phyloP scores from a whole-genome alignment of 441 rosid genomes.

The Euphorbia corollata region DNA sequence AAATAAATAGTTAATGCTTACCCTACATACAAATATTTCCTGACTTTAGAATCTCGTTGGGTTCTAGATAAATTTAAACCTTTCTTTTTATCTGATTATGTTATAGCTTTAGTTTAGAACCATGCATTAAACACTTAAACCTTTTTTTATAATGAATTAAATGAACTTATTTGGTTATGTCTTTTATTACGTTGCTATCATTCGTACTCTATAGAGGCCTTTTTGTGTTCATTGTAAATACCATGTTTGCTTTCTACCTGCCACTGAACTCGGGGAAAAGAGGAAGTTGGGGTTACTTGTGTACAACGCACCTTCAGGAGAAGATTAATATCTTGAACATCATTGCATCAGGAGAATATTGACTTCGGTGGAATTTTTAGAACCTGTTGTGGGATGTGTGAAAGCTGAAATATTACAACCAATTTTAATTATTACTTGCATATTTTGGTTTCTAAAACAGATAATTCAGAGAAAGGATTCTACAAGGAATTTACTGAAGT shows the following conservation, averaged over 20 bases:
- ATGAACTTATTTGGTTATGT: no score
- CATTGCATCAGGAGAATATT: neutral
- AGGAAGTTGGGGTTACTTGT: no score
- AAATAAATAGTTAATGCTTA: no score
- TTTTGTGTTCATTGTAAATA: neutral
- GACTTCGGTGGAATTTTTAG: neutral
- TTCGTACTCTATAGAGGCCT: neutral
- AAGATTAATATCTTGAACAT: constrained; percentile 19
- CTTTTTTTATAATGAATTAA: no score
- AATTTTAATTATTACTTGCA: neutral
- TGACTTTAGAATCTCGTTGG: no score
- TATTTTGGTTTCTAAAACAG: constrained; percentile 27
- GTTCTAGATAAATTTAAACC: no score
- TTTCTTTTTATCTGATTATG: no score
- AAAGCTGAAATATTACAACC: neutral
- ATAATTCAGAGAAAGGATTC: constrained; percentile 79
- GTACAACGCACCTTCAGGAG: no score
- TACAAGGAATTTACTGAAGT: constrained; percentile 92
- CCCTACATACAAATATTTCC: no score
- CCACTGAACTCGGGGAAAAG: neutral
- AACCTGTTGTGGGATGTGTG: neutral
- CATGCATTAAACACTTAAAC: no score
- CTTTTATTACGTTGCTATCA: neutral
- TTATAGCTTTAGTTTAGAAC: no score
- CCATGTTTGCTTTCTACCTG: no score